These are phyloP conservation scores for Colletotrichum endophyticum DNA, from an alignment of 2,329 filamentous ascomycete species.

Conservation along the genomic window DNA sequence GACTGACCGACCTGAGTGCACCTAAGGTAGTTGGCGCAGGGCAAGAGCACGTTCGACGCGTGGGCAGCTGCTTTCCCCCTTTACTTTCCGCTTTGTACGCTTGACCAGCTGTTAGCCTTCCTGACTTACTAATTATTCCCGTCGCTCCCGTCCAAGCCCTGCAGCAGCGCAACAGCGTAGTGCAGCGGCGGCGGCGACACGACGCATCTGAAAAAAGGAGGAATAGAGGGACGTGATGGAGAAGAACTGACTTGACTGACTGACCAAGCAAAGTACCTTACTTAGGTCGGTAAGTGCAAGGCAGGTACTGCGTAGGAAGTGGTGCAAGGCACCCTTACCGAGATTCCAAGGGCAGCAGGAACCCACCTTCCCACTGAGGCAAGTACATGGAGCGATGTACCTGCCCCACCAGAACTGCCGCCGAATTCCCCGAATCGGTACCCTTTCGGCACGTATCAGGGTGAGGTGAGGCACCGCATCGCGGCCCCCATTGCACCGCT, in stretches of 20 bases:
- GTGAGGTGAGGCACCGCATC: background rate
- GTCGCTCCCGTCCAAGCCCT: background rate
- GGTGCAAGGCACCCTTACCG: background rate
- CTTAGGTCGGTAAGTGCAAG: background rate
- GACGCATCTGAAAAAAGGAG: background rate
- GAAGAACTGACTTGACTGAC: background rate
- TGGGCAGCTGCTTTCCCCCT: background rate
- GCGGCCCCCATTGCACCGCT: background rate
- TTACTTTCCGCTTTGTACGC: background rate
- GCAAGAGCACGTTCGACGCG: background rate
- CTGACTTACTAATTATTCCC: background rate
- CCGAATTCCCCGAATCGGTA: background rate
- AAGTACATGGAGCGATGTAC: background rate
- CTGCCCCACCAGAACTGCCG: background rate
- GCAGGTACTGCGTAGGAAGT: background rate
- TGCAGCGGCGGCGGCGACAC: background rate
- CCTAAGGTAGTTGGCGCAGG: background rate
- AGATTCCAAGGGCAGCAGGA: background rate
- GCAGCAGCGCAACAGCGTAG: background rate
- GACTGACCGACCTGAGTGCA: background rate
- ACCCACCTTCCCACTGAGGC: background rate
- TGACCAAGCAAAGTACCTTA: background rate
- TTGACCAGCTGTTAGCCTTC: background rate
- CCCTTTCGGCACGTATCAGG: background rate
- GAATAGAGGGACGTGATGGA: background rate